Evolutionary conservation across 345 rosid genomes (phyloP).

Genomic region (Gossypioides kirkii): DNA sequence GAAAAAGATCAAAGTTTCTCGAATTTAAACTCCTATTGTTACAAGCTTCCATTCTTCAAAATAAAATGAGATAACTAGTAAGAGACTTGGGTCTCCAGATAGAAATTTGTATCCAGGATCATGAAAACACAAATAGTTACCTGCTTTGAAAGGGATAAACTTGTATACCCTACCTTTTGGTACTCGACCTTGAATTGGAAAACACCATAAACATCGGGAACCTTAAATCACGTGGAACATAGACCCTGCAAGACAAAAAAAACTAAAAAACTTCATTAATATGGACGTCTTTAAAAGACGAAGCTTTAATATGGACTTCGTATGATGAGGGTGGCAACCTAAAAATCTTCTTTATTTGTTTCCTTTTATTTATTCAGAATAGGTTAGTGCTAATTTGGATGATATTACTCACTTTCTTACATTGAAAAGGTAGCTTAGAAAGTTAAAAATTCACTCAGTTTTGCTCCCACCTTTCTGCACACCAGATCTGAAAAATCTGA

Average conservation of each 20-base stretch:
- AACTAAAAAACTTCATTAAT: too few species aligned
- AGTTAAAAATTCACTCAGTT: conserved; percentile 25
- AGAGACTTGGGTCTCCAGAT: not conserved
- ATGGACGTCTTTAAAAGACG: not conserved
- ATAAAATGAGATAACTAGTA: not conserved
- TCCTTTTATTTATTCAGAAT: not conserved
- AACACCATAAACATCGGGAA: conserved; percentile 82
- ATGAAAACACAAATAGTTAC: conserved; percentile 24
- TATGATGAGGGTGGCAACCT: not conserved
- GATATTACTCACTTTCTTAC: not conserved
- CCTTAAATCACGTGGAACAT: conserved; percentile 57
- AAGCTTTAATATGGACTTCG: not conserved
- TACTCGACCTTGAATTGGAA: conserved; percentile 79
- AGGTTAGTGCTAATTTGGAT: not conserved
- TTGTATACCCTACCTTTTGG: conserved; percentile 60
- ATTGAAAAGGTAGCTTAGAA: not conserved
- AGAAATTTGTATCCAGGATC: not conserved
- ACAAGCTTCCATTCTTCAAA: not conserved
- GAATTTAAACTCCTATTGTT: not conserved
- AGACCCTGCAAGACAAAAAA: conserved; percentile 47
- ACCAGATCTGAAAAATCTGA: conserved; percentile 52
- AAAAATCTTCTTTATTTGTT: not conserved
- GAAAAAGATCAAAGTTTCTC: not conserved
- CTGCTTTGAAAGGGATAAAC: conserved; percentile 65
- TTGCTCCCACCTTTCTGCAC: conserved; percentile 60